A percentile compares a stretch with the other conserved stretches of the same genome.
phyloP scores from a whole-genome alignment of 345 rosid species.

The Hibiscus mutabilis region DNA sequence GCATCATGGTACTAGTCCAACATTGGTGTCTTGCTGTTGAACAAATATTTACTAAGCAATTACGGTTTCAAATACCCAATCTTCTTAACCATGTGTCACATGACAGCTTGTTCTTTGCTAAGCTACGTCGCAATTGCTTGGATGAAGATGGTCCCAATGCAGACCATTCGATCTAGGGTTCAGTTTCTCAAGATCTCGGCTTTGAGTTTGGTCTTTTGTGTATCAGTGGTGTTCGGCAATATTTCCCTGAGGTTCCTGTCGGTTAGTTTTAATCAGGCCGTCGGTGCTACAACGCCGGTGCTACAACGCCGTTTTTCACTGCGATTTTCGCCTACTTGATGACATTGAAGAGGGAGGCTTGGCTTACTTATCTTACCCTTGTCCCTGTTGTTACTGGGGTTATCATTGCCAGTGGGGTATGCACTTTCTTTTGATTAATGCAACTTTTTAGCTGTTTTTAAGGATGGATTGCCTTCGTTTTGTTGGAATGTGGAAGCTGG shows the following conservation, averaged over 20 bases:
- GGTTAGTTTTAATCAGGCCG: conserved; percentile 86
- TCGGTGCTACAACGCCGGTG: conserved; percentile 99
- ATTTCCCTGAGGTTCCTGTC: conserved; percentile 76
- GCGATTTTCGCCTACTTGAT: conserved; percentile 93
- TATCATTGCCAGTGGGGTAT: conserved; percentile 96
- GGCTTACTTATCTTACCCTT: conserved; percentile 88
- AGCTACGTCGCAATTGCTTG: conserved; percentile 92
- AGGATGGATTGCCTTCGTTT: neutral
- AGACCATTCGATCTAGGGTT: conserved; percentile 78
- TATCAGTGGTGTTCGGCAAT: conserved; percentile 94
- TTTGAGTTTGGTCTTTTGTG: conserved; percentile 79
- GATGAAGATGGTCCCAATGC: conserved; percentile 98
- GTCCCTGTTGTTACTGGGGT: conserved; percentile 95
- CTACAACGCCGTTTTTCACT: conserved; percentile 97
- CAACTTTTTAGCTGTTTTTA: neutral
- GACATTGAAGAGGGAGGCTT: conserved; percentile 83
- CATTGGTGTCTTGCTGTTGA: conserved; percentile 86
- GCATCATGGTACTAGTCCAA: conserved; percentile 91
- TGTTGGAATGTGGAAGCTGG: neutral
- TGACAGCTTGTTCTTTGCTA: conserved; percentile 91
- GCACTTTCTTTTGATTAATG: conserved; percentile 3
- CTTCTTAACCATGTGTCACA: conserved; percentile 98
- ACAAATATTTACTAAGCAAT: conserved; percentile 88
- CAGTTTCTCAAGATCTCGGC: conserved; percentile 93
- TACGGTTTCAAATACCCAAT: conserved; percentile 98